Conservation (phyloP, 2,329 filamentous ascomycete genomes). For the Leptographium lundbergii region DNA sequence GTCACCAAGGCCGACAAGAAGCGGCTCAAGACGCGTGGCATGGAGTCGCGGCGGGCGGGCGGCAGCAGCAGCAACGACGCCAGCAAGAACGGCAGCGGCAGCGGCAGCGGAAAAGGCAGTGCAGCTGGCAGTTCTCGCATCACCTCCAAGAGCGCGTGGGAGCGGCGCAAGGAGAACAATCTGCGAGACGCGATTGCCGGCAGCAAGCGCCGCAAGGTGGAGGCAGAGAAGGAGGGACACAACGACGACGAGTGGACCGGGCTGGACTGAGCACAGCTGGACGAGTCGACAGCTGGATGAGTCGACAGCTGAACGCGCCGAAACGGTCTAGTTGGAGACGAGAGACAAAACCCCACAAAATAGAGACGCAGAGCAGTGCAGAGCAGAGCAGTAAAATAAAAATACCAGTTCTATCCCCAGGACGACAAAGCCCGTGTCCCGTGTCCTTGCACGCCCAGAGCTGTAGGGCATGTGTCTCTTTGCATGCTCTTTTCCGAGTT, state of each 20-base stretch:
- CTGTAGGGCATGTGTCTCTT: not conserved
- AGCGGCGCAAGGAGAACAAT: slow-evolving; percentile 57
- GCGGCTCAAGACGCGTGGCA: slow-evolving; percentile 67
- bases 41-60: slow-evolving; percentile 49
- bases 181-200: slow-evolving; percentile 47
- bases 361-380: not conserved
- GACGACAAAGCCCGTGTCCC: not conserved
- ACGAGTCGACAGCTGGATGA: not conserved
- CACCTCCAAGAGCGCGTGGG: slow-evolving; percentile 69
- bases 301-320: no score
- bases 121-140: slow-evolving; percentile 47
- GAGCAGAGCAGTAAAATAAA: not conserved
- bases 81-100: not conserved
- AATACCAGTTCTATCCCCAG: not conserved
- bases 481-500: not conserved
- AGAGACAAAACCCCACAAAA: not conserved
- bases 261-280: slow-evolving; percentile 12
- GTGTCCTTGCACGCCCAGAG: not conserved
- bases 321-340: no score
- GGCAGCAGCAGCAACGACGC: slow-evolving; percentile 18
- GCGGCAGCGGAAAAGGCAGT: slow-evolving; percentile 17
- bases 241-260: slow-evolving; percentile 17
- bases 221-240: slow-evolving; percentile 4
- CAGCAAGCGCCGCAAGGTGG: slow-evolving; percentile 41
- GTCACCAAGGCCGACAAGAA: slow-evolving; percentile 75